Evolutionary conservation across 2,329 filamentous ascomycete species (phyloP), one percentile per base, ranked within the genome.

Genomic region (Fusarium hainanense): DNA sequence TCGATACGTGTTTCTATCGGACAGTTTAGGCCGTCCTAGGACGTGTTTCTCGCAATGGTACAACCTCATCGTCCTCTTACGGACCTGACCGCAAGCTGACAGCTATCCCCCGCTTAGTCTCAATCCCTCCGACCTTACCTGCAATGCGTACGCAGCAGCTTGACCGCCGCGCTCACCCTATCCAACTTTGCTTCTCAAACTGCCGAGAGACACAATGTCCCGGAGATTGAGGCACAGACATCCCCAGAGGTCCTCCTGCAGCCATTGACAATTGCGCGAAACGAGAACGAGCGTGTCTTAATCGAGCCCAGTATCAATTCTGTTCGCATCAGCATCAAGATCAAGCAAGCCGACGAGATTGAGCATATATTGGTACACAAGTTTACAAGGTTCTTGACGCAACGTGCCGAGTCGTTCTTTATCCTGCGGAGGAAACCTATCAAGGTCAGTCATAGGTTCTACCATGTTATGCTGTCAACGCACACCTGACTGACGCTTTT

Each of bases 331-430:
- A 97, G 93, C 87, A 97, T 99, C 84, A 93, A 95, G 86, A 98
- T 99, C 82, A 99, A 99, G 85, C 96, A 99, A 85, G 96, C 96
- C 68, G 96, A 99, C 81, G 96, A 99, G 84, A 99, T 98, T 77
- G 96, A 99, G 82, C 89, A 97, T 79, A 98, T 99, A 71, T 85
- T 99, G 67, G 96, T 99, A 70, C 96, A 98, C 85, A 99, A 99
- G 83, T 98, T 99, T 78, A 97, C 94, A 42, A 88, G 96, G 59
- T 99, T 99, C 86, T 83, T 99, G 83, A 98, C 93, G 49, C 73
- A 75, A 64, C 73, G 73, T 63, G 96, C 96, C 50, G 96, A 99
- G 82, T 93, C 93, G 0, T 99, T 99, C 84, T 98, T 98, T 78
- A 97, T 99, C 66, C 82, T 99, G 78, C 86, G 96, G 81, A 90